Conservation (phyloP, 805 yeast species). For the Saccharomycopsis babjevae region DNA sequence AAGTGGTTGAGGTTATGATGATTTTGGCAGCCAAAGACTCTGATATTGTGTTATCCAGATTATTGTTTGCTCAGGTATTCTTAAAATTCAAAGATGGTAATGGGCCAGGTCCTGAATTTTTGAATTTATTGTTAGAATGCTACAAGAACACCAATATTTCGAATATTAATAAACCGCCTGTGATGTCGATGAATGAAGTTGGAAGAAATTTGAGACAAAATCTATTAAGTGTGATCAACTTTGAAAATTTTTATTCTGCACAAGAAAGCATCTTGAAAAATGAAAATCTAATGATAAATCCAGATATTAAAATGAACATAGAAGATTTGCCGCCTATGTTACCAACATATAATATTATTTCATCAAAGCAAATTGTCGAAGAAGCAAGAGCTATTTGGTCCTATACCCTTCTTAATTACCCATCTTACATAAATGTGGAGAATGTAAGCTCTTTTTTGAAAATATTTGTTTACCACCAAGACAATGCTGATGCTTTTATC, state of each 20-base stretch:
- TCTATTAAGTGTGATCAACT: conserved; percentile 34
- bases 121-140: conserved; percentile 15
- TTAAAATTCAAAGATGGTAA: conserved; percentile 19
- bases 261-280: background rate
- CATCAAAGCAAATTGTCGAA: conserved; percentile 39
- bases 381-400: conserved; percentile 77
- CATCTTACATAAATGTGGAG: conserved; percentile 33
- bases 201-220: conserved; percentile 40
- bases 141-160: conserved; percentile 11
- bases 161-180: conserved; percentile 23
- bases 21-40: conserved; percentile 60
- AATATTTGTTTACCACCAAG: conserved; percentile 31
- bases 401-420: conserved; percentile 36
- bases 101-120: conserved; percentile 9
- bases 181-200: conserved; percentile 32
- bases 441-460: conserved; percentile 43
- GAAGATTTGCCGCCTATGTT: conserved; percentile 52
- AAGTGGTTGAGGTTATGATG: conserved; percentile 58
- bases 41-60: conserved; percentile 45
- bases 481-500: conserved; percentile 28
- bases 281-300: conserved; percentile 9
- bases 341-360: conserved; percentile 39
- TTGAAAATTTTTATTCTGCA: conserved; percentile 17
- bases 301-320: conserved; percentile 4
- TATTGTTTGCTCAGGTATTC: conserved; percentile 36